Base-by-base conservation (phyloP, 2,329 filamentous ascomycete genomes). In the Herpomyces periplanetae region DNA sequence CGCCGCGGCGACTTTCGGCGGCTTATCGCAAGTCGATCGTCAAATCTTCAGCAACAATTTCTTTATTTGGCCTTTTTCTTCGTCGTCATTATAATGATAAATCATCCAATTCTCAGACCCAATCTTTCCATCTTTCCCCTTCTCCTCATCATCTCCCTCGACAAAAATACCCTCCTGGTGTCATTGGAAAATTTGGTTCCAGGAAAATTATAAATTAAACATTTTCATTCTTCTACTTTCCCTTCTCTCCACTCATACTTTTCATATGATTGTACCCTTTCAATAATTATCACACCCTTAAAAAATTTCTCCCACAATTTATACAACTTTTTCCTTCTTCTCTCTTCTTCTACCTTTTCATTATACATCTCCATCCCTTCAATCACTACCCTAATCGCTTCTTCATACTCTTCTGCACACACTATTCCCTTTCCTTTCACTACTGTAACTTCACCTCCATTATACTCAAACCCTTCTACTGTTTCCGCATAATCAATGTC, bases 401-500 rank as follows among this genome's bases (percentile, higher is more conserved):
- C 65, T 4, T 43, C 47, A 24, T 58, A 54, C 33, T 75, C 62
- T 8, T 39, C 34, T 0, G 71, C 61, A 1, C 85, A 55, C 1
- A 96, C 56, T 1, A 62, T 51, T 2, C 80, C 80, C 14, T 54
- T 50, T 2, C 80, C n/a, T n/a, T n/a, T 40, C 2, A 88, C 49
- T 1, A 80, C 71, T 2, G 69, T 88, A 8, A 75, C 75, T 21
- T 68, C 59, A 2, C 68, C 54, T 1, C 71, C 71, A 31, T 56
- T 60, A 40, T 91, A 96, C 14, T 61, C 49, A 31, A 91, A 96
- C 0, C 75, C 75, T 1, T 62, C 80, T 3, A 96, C 54, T 0
- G 80, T 80, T 13, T 75, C 68, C 2, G 68, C 68, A 34, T 64
- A 85, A 37, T 91, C 71, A 8, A 91, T 48, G 0, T 59, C 59